Percentiles rank a stretch among this genome's conserved stretches.
Evolutionary conservation across 2,329 filamentous ascomycete genomes (phyloP).

Genomic region (Penicillium sp.): DNA sequence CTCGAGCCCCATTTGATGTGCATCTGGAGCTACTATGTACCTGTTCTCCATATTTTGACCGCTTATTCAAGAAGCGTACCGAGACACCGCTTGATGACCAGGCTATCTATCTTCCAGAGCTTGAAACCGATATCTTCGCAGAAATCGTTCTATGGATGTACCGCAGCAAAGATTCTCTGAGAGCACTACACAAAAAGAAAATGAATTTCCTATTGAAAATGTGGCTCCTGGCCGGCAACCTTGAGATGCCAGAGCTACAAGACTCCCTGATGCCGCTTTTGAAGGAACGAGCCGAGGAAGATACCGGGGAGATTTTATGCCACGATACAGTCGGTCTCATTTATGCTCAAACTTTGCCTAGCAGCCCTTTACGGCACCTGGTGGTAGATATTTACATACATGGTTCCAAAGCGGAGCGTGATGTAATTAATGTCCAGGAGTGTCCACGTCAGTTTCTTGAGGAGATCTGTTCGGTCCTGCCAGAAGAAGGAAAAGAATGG

Average conservation of each 20-base stretch:
- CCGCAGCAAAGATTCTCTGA: conserved; percentile 2
- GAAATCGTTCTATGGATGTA: conserved; percentile 12
- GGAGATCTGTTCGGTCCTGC: conserved; percentile 1
- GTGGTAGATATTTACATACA: conserved; percentile 7
- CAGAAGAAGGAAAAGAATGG: conserved; percentile 1
- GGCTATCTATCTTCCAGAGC: conserved; percentile 8
- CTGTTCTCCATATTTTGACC: conserved; percentile 12
- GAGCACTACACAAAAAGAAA: neutral
- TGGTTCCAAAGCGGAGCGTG: neutral
- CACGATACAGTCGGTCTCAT: neutral
- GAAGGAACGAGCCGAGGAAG: neutral
- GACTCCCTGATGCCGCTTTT: conserved; percentile 7
- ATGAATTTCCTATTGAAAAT: conserved; percentile 5
- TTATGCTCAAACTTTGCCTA: conserved; percentile 5
- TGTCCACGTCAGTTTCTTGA: conserved; percentile 7
- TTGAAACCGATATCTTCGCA: conserved; percentile 11
- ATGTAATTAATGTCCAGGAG: neutral
- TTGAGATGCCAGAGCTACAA: conserved; percentile 8
- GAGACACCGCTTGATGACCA: neutral
- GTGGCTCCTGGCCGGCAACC: conserved; percentile 12
- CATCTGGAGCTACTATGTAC: conserved; percentile 12
- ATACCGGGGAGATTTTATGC: neutral
- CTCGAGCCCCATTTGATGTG: conserved; percentile 8
- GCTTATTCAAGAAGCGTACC: conserved; percentile 1
- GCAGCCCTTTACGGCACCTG: conserved; percentile 4